Percentiles rank a stretch among this genome's conserved stretches.
Conservation (phyloP, 1,284 basidiomycete species). For the Fomitiporia mediterranea region DNA sequence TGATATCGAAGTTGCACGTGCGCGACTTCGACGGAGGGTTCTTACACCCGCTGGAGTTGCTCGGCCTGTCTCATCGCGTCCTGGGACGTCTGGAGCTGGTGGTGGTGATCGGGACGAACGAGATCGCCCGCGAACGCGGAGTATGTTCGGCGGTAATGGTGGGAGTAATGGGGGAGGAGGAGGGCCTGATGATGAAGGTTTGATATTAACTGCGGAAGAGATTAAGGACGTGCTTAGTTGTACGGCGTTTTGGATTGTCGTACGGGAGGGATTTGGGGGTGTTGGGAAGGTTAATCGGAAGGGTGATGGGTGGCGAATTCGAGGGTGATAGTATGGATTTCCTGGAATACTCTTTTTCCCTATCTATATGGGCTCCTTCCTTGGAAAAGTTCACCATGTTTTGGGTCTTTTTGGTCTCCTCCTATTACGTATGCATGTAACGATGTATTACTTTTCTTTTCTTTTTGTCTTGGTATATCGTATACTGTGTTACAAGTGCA, state of each 20-base stretch:
- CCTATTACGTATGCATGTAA: too few species aligned
- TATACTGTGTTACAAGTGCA: too few species aligned
- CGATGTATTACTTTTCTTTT: too few species aligned
- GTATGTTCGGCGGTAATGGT: constrained; percentile 18
- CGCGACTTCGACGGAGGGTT: constrained; percentile 45
- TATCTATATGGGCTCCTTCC: too few species aligned
- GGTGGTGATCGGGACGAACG: constrained; percentile 6
- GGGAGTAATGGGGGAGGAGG: constrained; percentile 24
- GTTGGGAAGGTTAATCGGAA: constrained; percentile 75
- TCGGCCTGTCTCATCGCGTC: constrained; percentile 32
- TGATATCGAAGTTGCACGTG: constrained; percentile 63
- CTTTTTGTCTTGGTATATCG: too few species aligned
- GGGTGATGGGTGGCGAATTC: constrained; percentile 72
- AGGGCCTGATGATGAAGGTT: constrained; percentile 52
- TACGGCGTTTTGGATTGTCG: constrained; percentile 89
- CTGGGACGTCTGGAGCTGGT: constrained; percentile 14
- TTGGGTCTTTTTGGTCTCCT: too few species aligned
- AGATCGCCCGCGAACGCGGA: not conserved
- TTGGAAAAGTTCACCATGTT: too few species aligned
- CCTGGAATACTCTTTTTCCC: too few species aligned
- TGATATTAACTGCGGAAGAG: constrained; percentile 81
- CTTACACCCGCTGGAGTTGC: constrained; percentile 40
- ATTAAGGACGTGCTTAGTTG: constrained; percentile 90
- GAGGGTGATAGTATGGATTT: constrained; percentile 42
- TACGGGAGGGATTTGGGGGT: constrained; percentile 89